A percentile compares a stretch with the other conserved stretches of the same genome.
Conservation (phyloP, 2,329 filamentous ascomycete genomes). For the Colletotrichum chlorophyti region DNA sequence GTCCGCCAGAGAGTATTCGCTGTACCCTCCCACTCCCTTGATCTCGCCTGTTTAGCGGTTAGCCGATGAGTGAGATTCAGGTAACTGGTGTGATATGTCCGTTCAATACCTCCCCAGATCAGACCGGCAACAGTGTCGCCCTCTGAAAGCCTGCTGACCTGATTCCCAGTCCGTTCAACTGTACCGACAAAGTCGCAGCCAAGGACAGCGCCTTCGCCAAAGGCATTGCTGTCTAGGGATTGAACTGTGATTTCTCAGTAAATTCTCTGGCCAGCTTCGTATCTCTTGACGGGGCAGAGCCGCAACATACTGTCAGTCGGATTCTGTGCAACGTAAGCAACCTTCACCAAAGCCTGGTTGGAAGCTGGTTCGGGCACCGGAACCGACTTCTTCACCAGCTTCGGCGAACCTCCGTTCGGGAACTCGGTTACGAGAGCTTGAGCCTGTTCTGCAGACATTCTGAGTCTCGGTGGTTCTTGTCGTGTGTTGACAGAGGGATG, state of each 20-base stretch:
- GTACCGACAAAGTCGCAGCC: conserved; percentile 45
- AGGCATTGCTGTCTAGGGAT: conserved; percentile 42
- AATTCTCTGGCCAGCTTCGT: too few relatives aligned
- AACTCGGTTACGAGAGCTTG: conserved; percentile 18
- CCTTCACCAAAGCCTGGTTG: conserved; percentile 34
- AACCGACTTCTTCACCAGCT: conserved; percentile 10
- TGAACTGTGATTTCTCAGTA: conserved; percentile 33
- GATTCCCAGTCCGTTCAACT: conserved; percentile 40
- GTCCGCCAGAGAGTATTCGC: conserved; percentile 47
- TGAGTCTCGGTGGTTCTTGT: too few relatives aligned
- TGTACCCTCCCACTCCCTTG: conserved; percentile 44
- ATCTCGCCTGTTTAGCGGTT: conserved; percentile 30
- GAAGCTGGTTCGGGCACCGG: conserved; percentile 8
- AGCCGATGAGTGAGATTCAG: too few relatives aligned
- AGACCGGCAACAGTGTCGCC: conserved; percentile 35
- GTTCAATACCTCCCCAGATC: conserved; percentile 36
- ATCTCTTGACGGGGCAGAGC: too few relatives aligned
- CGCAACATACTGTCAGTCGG: conserved; percentile 33
- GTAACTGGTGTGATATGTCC: too few relatives aligned
- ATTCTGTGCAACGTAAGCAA: conserved; percentile 35
- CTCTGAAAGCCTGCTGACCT: conserved; percentile 24
- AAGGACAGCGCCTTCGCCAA: conserved; percentile 44
- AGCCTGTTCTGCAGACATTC: neutral
- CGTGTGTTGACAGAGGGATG: too few relatives aligned
- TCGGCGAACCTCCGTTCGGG: neutral